Evolutionary conservation across 2,329 filamentous ascomycete genomes (phyloP).

Genomic region (Paecilomyces dactylethromorphus): DNA sequence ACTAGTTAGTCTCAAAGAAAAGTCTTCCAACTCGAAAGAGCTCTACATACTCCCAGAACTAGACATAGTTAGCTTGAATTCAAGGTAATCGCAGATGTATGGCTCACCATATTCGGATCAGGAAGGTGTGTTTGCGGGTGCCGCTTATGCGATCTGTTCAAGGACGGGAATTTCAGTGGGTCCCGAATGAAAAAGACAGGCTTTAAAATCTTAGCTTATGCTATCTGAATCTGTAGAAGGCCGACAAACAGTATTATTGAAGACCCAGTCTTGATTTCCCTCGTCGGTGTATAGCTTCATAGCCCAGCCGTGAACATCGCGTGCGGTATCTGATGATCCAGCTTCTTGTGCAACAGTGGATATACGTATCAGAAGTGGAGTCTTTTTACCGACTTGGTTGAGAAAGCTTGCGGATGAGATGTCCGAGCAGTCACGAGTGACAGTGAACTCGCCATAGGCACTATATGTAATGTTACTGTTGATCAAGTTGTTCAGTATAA

Average conservation of each 20-base stretch:
- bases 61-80: background rate
- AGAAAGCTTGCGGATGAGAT: slow-evolving; percentile 52
- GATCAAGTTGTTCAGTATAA: background rate
- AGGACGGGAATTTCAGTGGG: slow-evolving; percentile 62
- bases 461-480: background rate
- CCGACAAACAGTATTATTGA: slow-evolving; percentile 6
- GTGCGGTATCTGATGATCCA: slow-evolving; percentile 41
- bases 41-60: slow-evolving; percentile 22
- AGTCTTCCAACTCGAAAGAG: background rate
- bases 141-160: slow-evolving; percentile 66
- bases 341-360: slow-evolving; percentile 42
- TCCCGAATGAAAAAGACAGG: slow-evolving; percentile 66
- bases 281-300: slow-evolving; percentile 47
- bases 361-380: slow-evolving; percentile 40
- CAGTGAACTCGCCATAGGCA: slow-evolving; percentile 54
- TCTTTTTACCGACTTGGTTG: slow-evolving; percentile 48
- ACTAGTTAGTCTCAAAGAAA: background rate
- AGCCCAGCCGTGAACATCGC: slow-evolving; percentile 44
- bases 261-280: slow-evolving; percentile 26
- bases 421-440: slow-evolving; percentile 53
- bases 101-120: slow-evolving; percentile 16
- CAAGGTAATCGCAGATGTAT: background rate
- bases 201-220: slow-evolving; percentile 4
- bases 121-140: slow-evolving; percentile 30
- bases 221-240: background rate